Evolutionary conservation across 73 alveolate species (phyloP), one percentile per base, ranked within the genome.

Genomic region (Paramecium caudatum): DNA sequence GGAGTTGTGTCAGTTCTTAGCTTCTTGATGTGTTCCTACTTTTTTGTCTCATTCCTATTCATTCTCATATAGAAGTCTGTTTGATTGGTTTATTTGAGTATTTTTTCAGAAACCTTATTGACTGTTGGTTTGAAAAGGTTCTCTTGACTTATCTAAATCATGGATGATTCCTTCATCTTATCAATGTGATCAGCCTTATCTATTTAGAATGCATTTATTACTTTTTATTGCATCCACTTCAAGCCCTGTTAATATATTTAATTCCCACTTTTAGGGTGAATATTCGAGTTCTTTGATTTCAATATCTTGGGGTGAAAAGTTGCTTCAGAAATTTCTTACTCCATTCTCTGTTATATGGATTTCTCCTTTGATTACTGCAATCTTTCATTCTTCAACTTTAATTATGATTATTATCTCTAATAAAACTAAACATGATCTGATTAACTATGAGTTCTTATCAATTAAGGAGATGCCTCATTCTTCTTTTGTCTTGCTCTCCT

Each of bases 341-440:
- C 32, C 34, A 65, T 12, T n/a, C 39, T 30, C 8, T 32, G 27
- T 36, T 65, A 17, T 13, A 65, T 65, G 2, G 32, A 65, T 17
- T 65, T 65, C 34, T 65, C 83, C 16, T 65, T 65, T 3, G 83
- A 65, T 65, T 65, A n/a, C 34, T 65, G 34, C 8, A 65, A 16
- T 65, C 83, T 6, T 34, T 65, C 83, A 33, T 65, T 65, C 34
- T 36, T 65, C 39, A 33, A 65, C 34, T 65, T 36, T 36, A 30
- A 65, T 36, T 65, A 65, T 0, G 50, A 33, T 65, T 65, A 36
- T 16, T 30, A 12, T 65, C 83, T 65, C 32, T 65, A 36, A 36
- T 65, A 65, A 65, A 65, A 65, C 13, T 65, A 7, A 65, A 65
- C 39, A n/a, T 65, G 83, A 36, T 65, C 83, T 33, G 83, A 65